Evolutionary conservation across 2,329 filamentous ascomycete species (phyloP).

Genomic region (Plectosphaerella cucumerina): DNA sequence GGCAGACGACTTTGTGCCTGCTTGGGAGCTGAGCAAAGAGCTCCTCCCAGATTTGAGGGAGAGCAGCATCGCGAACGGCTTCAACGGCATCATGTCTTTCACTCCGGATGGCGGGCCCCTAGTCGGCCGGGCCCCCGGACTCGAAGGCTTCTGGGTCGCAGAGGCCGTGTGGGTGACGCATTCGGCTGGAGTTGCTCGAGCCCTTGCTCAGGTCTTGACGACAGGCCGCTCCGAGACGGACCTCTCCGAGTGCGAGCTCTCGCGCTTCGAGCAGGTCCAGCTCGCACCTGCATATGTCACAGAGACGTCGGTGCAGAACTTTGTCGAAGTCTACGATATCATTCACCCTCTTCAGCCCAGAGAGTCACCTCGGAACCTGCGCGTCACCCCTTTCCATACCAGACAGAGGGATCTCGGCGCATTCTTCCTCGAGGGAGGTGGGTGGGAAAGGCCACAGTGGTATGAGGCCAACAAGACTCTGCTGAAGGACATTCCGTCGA

Average conservation of each 20-base stretch:
- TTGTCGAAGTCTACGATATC: conserved; percentile 62
- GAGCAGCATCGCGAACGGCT: conserved; percentile 51
- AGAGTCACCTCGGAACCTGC: conserved; percentile 52
- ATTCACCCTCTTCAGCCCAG: conserved; percentile 56
- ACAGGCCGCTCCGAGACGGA: conserved; percentile 51
- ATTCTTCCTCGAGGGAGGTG: conserved; percentile 54
- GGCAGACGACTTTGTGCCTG: conserved; percentile 53
- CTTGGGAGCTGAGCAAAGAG: conserved; percentile 52
- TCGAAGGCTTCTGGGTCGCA: conserved; percentile 60
- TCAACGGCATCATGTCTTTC: conserved; percentile 65
- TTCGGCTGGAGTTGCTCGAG: conserved; percentile 58
- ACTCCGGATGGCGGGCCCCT: conserved; percentile 60
- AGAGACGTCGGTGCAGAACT: conserved; percentile 58
- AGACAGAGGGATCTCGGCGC: conserved; percentile 52
- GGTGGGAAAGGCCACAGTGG: conserved; percentile 62
- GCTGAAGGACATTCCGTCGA: conserved; percentile 42
- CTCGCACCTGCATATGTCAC: conserved; percentile 49
- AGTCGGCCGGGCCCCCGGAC: conserved; percentile 50
- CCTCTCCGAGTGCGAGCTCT: conserved; percentile 54
- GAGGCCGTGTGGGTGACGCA: conserved; percentile 66
- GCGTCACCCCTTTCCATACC: conserved; percentile 53
- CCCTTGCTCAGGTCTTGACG: conserved; percentile 55
- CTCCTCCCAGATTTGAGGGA: conserved; percentile 49
- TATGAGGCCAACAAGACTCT: conserved; percentile 52
- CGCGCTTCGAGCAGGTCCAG: conserved; percentile 59